Evolutionary conservation across 768 basidiomycete species (phyloP), one percentile per base, ranked within the genome.

Genomic region (Lactarius vividus): DNA sequence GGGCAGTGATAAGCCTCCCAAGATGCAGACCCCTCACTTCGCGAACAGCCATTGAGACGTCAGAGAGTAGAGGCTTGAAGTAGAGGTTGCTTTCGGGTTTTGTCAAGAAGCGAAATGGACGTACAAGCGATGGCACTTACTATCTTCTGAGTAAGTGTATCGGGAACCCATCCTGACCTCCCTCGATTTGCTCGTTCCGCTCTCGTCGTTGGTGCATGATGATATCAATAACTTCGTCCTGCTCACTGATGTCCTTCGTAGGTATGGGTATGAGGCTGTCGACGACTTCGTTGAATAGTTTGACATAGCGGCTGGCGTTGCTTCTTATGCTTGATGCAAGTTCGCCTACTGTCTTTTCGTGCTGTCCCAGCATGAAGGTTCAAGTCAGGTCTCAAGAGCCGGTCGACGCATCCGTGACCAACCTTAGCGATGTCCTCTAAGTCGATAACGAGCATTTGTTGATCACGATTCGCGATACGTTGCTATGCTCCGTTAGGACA

Each of bases 191-290:
- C 62, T 89, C 86, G 72, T 98, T 98, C 65, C 93, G 84, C 75
- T 97, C 92, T 61, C 88, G 82, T 61, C 97, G 83, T 73, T 98
- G 97, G 75, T 95, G 94, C 68, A 98, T 83, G 65, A 99, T 97
- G 5, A 98, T 88, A 76, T 99, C 97, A 46, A 98, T 91, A 57
- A 98, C 96, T 75, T 99, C 97, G 68, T 94, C 91, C 46, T 94
- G 85, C 68, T 93, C 88, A 64, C 87, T 89, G 66, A 98, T 91
- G 71, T 97, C 95, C 74, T 88, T 90, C 10, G 91, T 95, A 15
- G 95, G 92, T 42, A 81, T 79, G 18, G 95, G 96, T 83, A 98
- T 87, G 61, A 96, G 82, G 68, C 85, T 84, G 35, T 49, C 97
- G 61, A 98, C 85, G 55, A 91, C 94, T 73, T 94, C 89, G 70